phyloP scores from a whole-genome alignment of 371 early-diverging fungal genomes.

The Rhizopus sp. region DNA sequence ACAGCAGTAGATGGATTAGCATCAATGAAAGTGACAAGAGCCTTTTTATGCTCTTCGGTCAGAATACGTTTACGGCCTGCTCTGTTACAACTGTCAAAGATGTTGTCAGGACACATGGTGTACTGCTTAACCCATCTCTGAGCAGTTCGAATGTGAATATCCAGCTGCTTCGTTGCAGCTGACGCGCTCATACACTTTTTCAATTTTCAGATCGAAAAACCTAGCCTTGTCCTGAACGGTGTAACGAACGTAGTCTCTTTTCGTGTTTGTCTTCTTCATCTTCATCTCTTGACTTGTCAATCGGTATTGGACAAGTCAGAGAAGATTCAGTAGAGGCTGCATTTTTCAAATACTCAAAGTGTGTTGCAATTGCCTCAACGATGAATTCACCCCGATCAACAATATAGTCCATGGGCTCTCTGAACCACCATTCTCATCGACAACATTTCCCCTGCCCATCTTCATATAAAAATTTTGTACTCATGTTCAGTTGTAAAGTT shows the following conservation, averaged over 20 bases:
- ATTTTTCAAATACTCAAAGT: constrained; percentile 9
- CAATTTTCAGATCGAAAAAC: constrained; percentile 17
- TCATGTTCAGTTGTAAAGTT: constrained; percentile 17
- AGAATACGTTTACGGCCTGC: constrained; percentile 12
- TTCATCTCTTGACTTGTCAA: no score
- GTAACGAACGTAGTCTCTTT: no score
- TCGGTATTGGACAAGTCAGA: no score
- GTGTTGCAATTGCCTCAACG: constrained; percentile 15
- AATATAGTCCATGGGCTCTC: constrained; percentile 23
- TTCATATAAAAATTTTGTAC: constrained; percentile 18
- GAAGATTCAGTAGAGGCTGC: constrained; percentile 6
- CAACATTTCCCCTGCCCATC: constrained; percentile 66
- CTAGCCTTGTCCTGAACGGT: constrained; percentile 22
- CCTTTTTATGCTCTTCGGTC: constrained; percentile 16
- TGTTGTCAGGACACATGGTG: constrained; percentile 12
- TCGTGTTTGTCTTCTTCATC: no score
- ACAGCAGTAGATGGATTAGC: no score
- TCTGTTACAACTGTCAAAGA: constrained; percentile 10
- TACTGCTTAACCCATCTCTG: no score
- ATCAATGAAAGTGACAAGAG: constrained; percentile 9
- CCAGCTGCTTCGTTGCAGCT: constrained; percentile 19
- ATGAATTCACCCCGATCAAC: constrained; percentile 18
- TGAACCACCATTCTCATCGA: constrained; percentile 68
- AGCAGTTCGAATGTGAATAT: constrained; percentile 41
- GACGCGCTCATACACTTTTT: constrained; percentile 16